Evolutionary conservation across 768 basidiomycete genomes (phyloP), one percentile per base, ranked within the genome.

Genomic region (Cubamyces lactineus): DNA sequence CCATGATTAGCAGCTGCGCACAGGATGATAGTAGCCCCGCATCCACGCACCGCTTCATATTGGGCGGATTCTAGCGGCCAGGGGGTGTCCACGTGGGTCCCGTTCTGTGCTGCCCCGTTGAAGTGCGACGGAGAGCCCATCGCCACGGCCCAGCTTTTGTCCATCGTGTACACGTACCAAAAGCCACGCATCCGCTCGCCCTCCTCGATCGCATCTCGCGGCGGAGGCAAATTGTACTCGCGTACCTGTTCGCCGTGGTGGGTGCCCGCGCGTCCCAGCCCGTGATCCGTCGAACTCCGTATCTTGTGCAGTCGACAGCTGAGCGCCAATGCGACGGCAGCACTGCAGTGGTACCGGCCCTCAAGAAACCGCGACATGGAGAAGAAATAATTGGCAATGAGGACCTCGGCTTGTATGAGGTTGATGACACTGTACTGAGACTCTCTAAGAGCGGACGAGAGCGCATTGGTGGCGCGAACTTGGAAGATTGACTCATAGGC

Each of bases 351-450:
- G 53, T 79, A 79, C 66, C 86, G 84, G 5, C 86, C 90, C 62
- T 87, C 85, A 0, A 87, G 75, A 48, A 84, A 75, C 28, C 82
- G 78, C 47, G 86, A 87, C 16, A 75, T 80, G 46, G 82, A 79
- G 67, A 86, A 83, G 68, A 89, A 84, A 69, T 87, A 89, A 65
- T 83, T 82, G 2, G 84, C 78, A 34, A 91, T 75, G n/a, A 92
- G 78, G 9, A 90, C 74, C 59, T 89, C 70, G 6, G 70, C 66
- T 52, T 73, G 72, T 4, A 73, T 66, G 34, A 64, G 46, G 49
- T 69, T 67, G 53, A 71, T 69, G 59, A 84, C 73, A 71, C 54
- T 75, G 71, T 53, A 57, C 67, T 63, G 76, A 2, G 63, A 67
- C 43, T 69, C 72, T 30, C 65, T 54, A 17, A 69, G 69, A 42